Evolutionary conservation across 768 basidiomycete species (phyloP), one percentile per base, ranked within the genome.

Genomic region (Termitomyces sp.): DNA sequence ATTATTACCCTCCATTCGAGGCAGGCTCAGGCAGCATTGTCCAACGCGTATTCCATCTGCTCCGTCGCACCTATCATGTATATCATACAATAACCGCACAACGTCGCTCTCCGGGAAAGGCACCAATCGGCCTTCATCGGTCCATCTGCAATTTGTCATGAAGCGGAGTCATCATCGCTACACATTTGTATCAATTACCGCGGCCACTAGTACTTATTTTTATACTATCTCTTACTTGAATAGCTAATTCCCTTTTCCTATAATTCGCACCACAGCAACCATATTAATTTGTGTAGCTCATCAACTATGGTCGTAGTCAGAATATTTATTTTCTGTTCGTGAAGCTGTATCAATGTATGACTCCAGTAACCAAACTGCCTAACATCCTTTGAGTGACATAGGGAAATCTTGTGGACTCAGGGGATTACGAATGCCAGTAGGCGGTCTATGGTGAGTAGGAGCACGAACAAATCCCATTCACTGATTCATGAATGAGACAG

Each of bases 141-240:
- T n/a, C 11, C 45, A n/a, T n/a, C 8, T n/a, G 17, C 28, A 10
- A 38, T 50, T 50, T 10, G 10, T 26, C 6, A n/a, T 6, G 17
- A 23, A 26, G 3, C 21, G 35, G 26, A 42, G 5, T 11, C n/a
- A 31, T 33, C 11, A 21, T 42, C 31, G 23, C 21, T 54, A 62
- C 60, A 46, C 30, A 43, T 58, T 50, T 70, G 65, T 69, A 70
- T 68, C 66, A 54, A 63, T 45, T 58, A 60, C 23, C 15, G n/a
- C 57, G 45, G 46, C 54, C 19, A 44, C 28, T 23, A 5, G 10
- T 26, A 44, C 28, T 30, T 31, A 19, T 54, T 19, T 23, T 30
- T 57, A 56, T 17, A 57, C 56, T 56, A 50, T 19, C 28, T 30
- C 5, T 30, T 28, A 43, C 45, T 9, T 14, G 35, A 14, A 35